phyloP scores from a whole-genome alignment of 345 rosid genomes.

The sweet orange (Citrus sinensis) region DVS_A1.0 CM039163.1:45771001-45771500 shows the following conservation, averaged over 20 bases:
- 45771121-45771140: constrained; percentile 15
- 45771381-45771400: not conserved
- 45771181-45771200: not conserved
- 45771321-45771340: no score
- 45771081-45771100: not conserved
- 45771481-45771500: not conserved
- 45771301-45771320: not conserved
- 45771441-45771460: not conserved
- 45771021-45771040: not conserved
- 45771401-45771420: not conserved
- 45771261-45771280: not conserved
- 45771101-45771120: constrained; percentile 16
- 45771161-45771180: not conserved
- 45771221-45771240: constrained; percentile 10
- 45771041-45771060: not conserved
- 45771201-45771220: not conserved
- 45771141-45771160: not conserved
- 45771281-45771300: constrained; percentile 18
- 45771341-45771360: not conserved
- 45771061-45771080: not conserved
- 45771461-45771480: not conserved
- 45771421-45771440: not conserved
- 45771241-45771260: not conserved
- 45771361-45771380: not conserved
- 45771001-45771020: not conserved